Evolutionary conservation across 2,329 filamentous ascomycete genomes (phyloP), one percentile per base, ranked within the genome.

Genomic region (Sphaerostilbella broomeana): DNA sequence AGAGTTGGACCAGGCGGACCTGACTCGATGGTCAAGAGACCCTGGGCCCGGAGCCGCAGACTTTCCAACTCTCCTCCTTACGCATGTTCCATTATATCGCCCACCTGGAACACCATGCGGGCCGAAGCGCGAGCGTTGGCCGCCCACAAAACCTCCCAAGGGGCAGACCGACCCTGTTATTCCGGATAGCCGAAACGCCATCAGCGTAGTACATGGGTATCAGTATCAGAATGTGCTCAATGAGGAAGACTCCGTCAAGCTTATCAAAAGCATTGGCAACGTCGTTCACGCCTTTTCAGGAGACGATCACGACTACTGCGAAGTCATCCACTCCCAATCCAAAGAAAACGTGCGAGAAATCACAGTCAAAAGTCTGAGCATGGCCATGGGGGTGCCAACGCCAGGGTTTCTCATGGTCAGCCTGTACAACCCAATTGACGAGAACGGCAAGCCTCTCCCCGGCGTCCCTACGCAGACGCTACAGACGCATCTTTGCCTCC

Each of bases 221-320:
- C 92, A 98, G 59, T 98, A 98, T 56, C 90, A 97, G 59, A 98
- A 95, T 52, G 90, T 95, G 3, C 75, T 98, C 18, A 84, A 75
- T 35, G 77, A 82, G 35, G 72, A 77, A 2, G 79, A 95, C 49
- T 92, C 89, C 1, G 72, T 79, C 31, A 79, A 81, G 36, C 68
- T 98, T 25, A 68, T 95, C 28, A 73, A 81, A 44, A 85, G 81
- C 47, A 71, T 95, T 22, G 88, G 87, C 22, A 86, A 92, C 46
- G 77, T 97, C 10, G 72, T 78, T 3, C 84, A 92, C 48, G 84
- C 89, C 29, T 98, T 97, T 57, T 95, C 88, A 0, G 92, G 92
- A 9, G 92, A 98, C 53, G 92, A 98, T 56, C 92, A 98, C 65
- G 92, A 98, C 65, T 95, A 97, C 65, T 98, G 92, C 64, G 89